Base-by-base conservation (phyloP, 805 yeast species). In the Ogataea pilisensis region DNA sequence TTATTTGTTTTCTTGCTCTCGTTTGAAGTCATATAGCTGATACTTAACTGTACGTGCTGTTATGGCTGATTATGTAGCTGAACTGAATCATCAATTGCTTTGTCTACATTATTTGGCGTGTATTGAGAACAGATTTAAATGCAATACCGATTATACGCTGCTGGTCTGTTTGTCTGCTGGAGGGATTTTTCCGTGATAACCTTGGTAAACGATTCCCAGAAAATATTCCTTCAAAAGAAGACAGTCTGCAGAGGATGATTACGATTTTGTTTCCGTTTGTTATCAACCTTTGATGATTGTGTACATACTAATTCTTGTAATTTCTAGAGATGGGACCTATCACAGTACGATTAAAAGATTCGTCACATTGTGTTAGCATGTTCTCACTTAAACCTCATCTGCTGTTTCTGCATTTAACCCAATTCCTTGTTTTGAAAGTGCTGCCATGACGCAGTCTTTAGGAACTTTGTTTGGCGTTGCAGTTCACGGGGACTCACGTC, bases 181-280 rank as follows among this genome's bases (percentile, higher is more conserved):
- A n/a, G n/a, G n/a, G 52, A 62, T 17, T 37, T 39, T 38, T 29
- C 31, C 8, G 19, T 29, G 18, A 29, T 16, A 29, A 16, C 16
- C 31, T 29, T 66, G 77, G 77, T 75, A 76, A 76, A 76, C 80
- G 76, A 73, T 58, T 60, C 78, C 79, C 80, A 60, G 37, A 75
- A 42, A 75, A 45, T 17, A 37, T 55, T 41, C 36, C 21, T 26
- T 9, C 21, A 34, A 24, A 35, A 12, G 20, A 38, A 37, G 37
- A 25, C 31, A n/a, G 35, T 40, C 48, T 45, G 46, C 49, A 44
- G 48, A 44, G 50, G 49, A 32, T 35, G 34, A 30, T 28, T 32
- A 32, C 39, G 36, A 37, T 26, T 22, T 17, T 17, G 17, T 21
- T 13, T 28, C 44, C 34, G 24, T 35, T 34, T 39, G 35, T 22